These are phyloP conservation scores for Zoysia pacifica DNA, from an alignment of 176 grass and related monocot species.

Conservation along the genomic window DNA sequence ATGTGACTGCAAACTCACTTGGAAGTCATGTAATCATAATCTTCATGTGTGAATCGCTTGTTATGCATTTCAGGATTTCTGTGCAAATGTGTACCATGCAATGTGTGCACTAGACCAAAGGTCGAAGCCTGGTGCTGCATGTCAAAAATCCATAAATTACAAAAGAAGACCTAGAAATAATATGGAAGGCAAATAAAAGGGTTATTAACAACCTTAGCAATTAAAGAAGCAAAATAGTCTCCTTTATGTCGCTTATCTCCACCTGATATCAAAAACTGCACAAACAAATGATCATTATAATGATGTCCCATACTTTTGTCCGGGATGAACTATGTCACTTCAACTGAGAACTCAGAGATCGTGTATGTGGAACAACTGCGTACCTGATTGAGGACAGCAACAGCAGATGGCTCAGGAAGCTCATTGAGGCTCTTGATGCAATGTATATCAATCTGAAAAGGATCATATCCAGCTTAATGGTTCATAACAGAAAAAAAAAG, in stretches of 20 bases:
- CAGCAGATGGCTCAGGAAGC: slow-evolving; percentile 65
- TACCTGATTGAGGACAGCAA: slow-evolving; percentile 85
- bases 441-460: slow-evolving; percentile 69
- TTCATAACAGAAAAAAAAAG: background rate
- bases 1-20: slow-evolving; percentile 37
- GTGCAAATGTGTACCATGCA: slow-evolving; percentile 43
- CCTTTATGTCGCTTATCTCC: slow-evolving; percentile 68
- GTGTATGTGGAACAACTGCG: slow-evolving; percentile 37
- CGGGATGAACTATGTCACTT: slow-evolving; percentile 22
- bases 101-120: slow-evolving; percentile 46
- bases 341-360: slow-evolving; percentile 29
- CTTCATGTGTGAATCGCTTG: slow-evolving; percentile 40
- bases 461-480: slow-evolving; percentile 13
- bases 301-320: background rate
- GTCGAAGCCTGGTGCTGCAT: slow-evolving; percentile 54
- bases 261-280: slow-evolving; percentile 86
- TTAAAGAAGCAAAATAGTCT: slow-evolving; percentile 76
- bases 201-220: slow-evolving; percentile 61
- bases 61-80: slow-evolving; percentile 41
- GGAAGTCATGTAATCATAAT: slow-evolving; percentile 47
- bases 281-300: slow-evolving; percentile 21
- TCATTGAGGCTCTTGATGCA: slow-evolving; percentile 61
- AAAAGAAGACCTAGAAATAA: background rate
- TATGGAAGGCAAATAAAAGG: background rate
- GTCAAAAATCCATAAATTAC: slow-evolving; percentile 28